These are phyloP conservation scores for Phaeotremella fagi DNA, from an alignment of 768 basidiomycete species.

Conservation along the genomic window DNA sequence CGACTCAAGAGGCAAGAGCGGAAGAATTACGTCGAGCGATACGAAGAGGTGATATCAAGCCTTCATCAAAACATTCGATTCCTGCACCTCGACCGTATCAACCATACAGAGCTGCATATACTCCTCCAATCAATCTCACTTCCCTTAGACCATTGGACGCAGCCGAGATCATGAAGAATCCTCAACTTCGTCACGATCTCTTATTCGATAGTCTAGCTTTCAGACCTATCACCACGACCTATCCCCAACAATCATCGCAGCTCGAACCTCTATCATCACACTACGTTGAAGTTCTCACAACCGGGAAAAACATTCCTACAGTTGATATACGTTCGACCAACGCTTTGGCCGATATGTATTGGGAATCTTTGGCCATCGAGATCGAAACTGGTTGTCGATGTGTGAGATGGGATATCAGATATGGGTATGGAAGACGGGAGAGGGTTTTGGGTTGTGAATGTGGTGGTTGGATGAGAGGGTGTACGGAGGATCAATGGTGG, in stretches of 20 bases:
- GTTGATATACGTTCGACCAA: conserved; percentile 6
- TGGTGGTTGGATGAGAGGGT: conserved; percentile 29
- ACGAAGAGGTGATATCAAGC: conserved; percentile 1
- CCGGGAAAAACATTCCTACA: conserved; percentile 30
- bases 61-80: background rate
- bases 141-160: conserved; percentile 82
- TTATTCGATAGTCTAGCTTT: conserved; percentile 63
- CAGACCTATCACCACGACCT: conserved; percentile 42
- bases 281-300: conserved; percentile 14
- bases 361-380: conserved; percentile 74
- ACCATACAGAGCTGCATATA: background rate
- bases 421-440: conserved; percentile 1
- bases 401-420: conserved; percentile 34
- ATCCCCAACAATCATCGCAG: conserved; percentile 16
- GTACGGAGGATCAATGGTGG: conserved; percentile 32
- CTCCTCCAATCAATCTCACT: conserved; percentile 72
- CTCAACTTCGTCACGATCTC: conserved; percentile 86
- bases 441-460: conserved; percentile 23
- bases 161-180: conserved; percentile 77
- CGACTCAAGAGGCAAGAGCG: conserved; percentile 17
- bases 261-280: background rate
- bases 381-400: conserved; percentile 65
- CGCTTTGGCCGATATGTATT: conserved; percentile 72
- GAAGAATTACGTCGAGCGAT: conserved; percentile 12
- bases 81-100: background rate